Evolutionary conservation across 345 rosid species (phyloP), one percentile per base, ranked within the genome.

Genomic region (Citropsis articulata): DNA sequence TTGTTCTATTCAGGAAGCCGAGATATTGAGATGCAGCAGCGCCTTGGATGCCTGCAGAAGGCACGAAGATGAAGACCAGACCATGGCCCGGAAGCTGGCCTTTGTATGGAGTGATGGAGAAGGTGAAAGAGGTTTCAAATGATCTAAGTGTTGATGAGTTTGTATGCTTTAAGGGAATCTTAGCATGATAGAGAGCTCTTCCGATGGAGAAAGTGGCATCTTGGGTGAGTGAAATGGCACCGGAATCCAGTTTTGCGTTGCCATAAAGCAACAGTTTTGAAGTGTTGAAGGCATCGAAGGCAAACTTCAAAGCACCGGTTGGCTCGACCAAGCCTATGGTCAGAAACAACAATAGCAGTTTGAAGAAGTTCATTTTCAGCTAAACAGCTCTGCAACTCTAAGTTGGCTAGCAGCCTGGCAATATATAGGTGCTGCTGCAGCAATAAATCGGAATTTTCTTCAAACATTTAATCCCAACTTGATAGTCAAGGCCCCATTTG

Each of bases 51-150:
- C 75, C 83, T 0, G 19, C 2, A 0, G 67, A 73, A 0, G 86
- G 86, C 0, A 73, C 56, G 16, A 83, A 55, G 68, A 83, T 0
- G 60, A 80, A 85, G 60, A 81, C 86, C 2, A 83, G 72, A 16
- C 86, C 84, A 6, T 80, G 86, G 33, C 84, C 81, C 0, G 77
- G 75, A 5, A 9, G 72, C 16, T 65, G 82, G 24, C 78, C 70
- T 12, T 81, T 50, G 27, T 79, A 71, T 5, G 81, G 69, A 67
- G 84, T 83, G 50, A 81, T 83, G 50, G 83, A 76, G 83, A 86
- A 86, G 64, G 84, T 82, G 69, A 82, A 82, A 66, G 87, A 78
- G 24, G 84, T 80, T 71, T 75, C 53, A 10, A 80, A 84, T 68
- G 85, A 80, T 60, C 62, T 62, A 30, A 75, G 61, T 38, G 69